Evolutionary conservation across 352 stramenopile genomes (phyloP), one percentile per base, ranked within the genome.

Genomic region (Hyphochytrium catenoides): DNA sequence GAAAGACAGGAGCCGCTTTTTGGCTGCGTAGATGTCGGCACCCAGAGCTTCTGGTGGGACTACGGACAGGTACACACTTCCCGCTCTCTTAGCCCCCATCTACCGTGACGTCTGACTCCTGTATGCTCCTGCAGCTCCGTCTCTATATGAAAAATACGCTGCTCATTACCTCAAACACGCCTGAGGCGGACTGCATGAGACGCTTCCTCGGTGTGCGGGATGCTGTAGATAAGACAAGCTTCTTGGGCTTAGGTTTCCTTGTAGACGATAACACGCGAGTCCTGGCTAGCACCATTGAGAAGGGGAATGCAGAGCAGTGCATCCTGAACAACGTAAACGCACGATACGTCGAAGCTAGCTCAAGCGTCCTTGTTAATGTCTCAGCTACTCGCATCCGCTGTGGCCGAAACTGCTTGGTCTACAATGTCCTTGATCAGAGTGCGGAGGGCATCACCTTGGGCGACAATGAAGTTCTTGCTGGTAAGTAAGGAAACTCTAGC

Each of bases 311-410:
- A 22, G 51, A 48, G 18, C 51, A 72, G 39, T 64, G 55, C 8
- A 45, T 71, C 5, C 38, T 83, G 22, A 53, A 51, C 23, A 50
- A 59, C 25, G 65, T 84, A 7, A 47, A 54, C 18, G 52, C 55
- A 8, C 36, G 45, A 4, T 47, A 69, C 31, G 42, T 87, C 31
- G 51, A 68, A 17, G 61, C 52, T 6, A 54, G 83, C 39, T 55
- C 59, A 28, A 68, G 59, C 30, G 74, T 87, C 42, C 51, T 87
- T 42, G 68, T 87, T 17, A 85, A 85, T 44, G 74, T 75, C 26
- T 68, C 65, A 0, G 69, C 69, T 12, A 67, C 61, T 34, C 67
- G 64, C 25, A 81, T 87, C 39, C 46, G 52, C 19, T 65, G 62
- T 21, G 61, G 47, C 2, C 58, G 57, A 38, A 55, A 58, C 26